Evolutionary conservation across 805 yeast genomes (phyloP), one percentile per base, ranked within the genome.

Genomic region (Saturnispora sekii): DNA sequence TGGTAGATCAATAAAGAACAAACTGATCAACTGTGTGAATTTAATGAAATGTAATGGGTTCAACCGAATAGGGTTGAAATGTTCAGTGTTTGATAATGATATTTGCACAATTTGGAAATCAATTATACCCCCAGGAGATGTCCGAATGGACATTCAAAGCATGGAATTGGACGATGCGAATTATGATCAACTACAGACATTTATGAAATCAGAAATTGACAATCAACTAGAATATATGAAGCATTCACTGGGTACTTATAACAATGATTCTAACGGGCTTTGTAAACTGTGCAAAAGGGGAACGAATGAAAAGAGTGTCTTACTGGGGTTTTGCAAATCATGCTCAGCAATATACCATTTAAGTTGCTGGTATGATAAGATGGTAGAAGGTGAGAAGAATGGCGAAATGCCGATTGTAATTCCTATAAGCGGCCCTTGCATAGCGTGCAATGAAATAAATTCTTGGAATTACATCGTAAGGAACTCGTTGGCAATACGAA

Each of bases 21-120:
- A 71, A 38, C 41, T 80, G 10, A 83, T 72, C 0, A 66, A 72
- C 49, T 57, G 72, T 5, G 62, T 75, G 37, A 54, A 72, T 29
- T 55, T 81, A 12, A 32, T 79, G 5, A 53, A 55, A 2, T 58
- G 74, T 10, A 53, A 53, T 2, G 73, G 69, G 35, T 81, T 80
- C 54, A 50, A 52, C 1, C 53, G 64, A 7, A 62, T 77, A 68
- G 65, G 67, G 28, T 58, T 81, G 37, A 61, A 61, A 28, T 67
- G 80, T 0, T 66, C 67, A 3, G 59, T 79, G 26, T 78, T 79
- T 48, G 54, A 63, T 41, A 50, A 53, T 4, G 51, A 52, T 1
- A 52, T 60, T 1, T 59, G 58, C 43, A 50, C 60, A 7, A 47
- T 48, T 4, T 73, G 76, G 76, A 65, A 56, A 46, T 51, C 54